Base-by-base conservation (phyloP, 352 stramenopile species). In the Pythium volutum region DNA sequence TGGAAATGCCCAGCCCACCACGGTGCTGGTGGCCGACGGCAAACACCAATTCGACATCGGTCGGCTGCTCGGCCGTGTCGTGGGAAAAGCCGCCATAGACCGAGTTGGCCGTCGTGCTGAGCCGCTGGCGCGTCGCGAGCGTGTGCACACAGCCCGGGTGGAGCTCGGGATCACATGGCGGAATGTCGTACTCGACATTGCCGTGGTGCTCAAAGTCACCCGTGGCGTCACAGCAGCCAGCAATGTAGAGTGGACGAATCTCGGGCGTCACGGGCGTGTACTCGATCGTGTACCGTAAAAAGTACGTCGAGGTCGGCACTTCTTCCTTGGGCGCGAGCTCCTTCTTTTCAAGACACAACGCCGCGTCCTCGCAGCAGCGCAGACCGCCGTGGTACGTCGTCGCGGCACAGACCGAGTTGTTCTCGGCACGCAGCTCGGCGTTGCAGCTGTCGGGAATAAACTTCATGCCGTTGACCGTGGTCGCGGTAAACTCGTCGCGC, bases 131-230 rank as follows among this genome's bases (percentile, higher is more conserved):
- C 38, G 83, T 91, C 66, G 83, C 76, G 22, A 93, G 68, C 46
- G 83, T 91, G 73, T 93, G 81, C 29, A 90, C 78, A 54, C 83
- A 93, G 48, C 83, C 83, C 34, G 83, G 81, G 49, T 91, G 81
- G 10, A 76, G 71, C 50, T 76, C 76, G 6, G 71, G 77, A 57
- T 91, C 71, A 51, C 83, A 93, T 41, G 67, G 29, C 0, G 83
- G 83, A 22, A 93, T 73, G 62, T 93, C 81, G 67, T 93, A 93
- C 66, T 93, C 83, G 22, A 93, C 60, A 60, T 90, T 90, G 26
- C 83, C 83, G 59, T 84, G 81, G 62, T 83, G 64, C 4, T 66
- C 55, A 12, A 89, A 59, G 59, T 79, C 74, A 12, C 81, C 81
- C 6, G 81, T 81, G 2, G 81, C 83, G 33, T 93, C 83, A 48